Percentiles rank a stretch among this genome's conserved stretches.
Conservation (phyloP, 768 basidiomycete genomes). For the Calvatia gigantea region DNA sequence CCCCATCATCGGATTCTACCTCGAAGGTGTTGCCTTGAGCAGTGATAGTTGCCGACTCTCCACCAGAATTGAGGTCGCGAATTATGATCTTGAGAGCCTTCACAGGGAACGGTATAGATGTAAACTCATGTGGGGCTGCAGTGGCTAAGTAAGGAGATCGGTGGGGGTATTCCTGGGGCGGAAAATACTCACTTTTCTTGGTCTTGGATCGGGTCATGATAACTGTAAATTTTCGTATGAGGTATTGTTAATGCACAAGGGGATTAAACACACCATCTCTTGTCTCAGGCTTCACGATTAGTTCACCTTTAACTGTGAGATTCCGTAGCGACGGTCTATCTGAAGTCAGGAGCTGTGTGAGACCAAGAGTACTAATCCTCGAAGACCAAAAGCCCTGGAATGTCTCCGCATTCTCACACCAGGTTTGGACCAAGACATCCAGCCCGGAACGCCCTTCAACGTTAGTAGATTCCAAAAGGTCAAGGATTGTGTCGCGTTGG, state of each 20-base stretch:
- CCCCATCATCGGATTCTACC: conserved; percentile 75
- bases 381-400: conserved; percentile 96
- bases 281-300: conserved; percentile 79
- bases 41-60: conserved; percentile 66
- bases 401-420: conserved; percentile 93
- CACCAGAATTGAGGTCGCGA: conserved; percentile 77
- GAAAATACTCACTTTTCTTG: conserved; percentile 62
- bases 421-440: conserved; percentile 86
- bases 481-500: conserved; percentile 76
- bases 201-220: conserved; percentile 97
- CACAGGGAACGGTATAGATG: conserved; percentile 81
- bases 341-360: conserved; percentile 69
- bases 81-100: conserved; percentile 91
- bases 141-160: conserved; percentile 11
- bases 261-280: conserved; percentile 66
- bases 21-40: conserved; percentile 51
- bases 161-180: conserved; percentile 5
- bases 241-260: conserved; percentile 13
- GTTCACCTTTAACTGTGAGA: conserved; percentile 85
- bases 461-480: conserved; percentile 66
- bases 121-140: conserved; percentile 83
- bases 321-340: conserved; percentile 63
- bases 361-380: conserved; percentile 78
- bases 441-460: conserved; percentile 63
- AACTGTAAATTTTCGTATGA: conserved; percentile 46